phyloP scores from a whole-genome alignment of 2,329 filamentous ascomycete genomes.

The Fusarium mundagurra region DNA sequence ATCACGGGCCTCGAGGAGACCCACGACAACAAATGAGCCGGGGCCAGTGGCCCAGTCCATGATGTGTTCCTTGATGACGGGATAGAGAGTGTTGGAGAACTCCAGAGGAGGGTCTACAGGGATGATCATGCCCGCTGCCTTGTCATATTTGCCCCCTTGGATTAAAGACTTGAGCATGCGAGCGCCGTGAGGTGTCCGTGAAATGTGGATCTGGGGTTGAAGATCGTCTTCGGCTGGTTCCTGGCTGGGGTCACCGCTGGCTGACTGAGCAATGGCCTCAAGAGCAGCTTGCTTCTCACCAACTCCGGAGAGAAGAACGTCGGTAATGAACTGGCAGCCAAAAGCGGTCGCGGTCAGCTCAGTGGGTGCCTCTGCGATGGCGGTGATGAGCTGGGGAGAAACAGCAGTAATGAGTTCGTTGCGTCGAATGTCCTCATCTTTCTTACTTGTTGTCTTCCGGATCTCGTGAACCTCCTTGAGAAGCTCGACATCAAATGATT shows the following conservation, averaged over 20 bases:
- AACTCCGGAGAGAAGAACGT: slow-evolving; percentile 79
- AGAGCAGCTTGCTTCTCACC: slow-evolving; percentile 83
- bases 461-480: slow-evolving; percentile 82
- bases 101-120: slow-evolving; percentile 78
- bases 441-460: slow-evolving; percentile 88
- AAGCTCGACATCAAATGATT: slow-evolving; percentile 74
- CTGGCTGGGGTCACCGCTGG: slow-evolving; percentile 64
- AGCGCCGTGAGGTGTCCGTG: slow-evolving; percentile 71
- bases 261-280: slow-evolving; percentile 72
- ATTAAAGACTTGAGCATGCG: slow-evolving; percentile 93
- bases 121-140: slow-evolving; percentile 73
- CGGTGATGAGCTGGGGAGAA: slow-evolving; percentile 78
- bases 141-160: slow-evolving; percentile 87
- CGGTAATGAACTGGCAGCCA: slow-evolving; percentile 86
- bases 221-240: slow-evolving; percentile 54
- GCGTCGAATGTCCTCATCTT: slow-evolving; percentile 80
- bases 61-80: slow-evolving; percentile 77
- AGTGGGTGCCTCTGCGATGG: slow-evolving; percentile 73
- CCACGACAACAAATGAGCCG: slow-evolving; percentile 87
- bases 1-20: slow-evolving; percentile 77
- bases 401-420: slow-evolving; percentile 79
- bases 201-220: slow-evolving; percentile 62
- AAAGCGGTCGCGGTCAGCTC: slow-evolving; percentile 80
- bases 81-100: slow-evolving; percentile 86
- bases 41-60: slow-evolving; percentile 86